Evolutionary conservation across 305 asterid species (phyloP), one percentile per base, ranked within the genome.

Genomic region (Fraxinus paxiana): DNA sequence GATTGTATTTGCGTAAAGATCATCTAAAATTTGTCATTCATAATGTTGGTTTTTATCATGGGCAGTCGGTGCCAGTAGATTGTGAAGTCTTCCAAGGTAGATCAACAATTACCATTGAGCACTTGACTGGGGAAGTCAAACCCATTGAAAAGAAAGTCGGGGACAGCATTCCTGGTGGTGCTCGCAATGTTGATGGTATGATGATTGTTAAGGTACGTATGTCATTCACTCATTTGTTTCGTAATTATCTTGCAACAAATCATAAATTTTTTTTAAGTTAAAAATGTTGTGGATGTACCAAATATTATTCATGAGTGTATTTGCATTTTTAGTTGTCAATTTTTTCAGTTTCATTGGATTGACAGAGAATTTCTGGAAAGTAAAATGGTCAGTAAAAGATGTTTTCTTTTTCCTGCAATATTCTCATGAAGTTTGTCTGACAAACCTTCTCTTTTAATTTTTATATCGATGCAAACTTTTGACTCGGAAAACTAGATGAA

Each of bases 1-100:
- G 8, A 82, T 26, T 56, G 24, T 83, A 9, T 73, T 20, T 67
- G 17, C 7, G 15, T 28, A 46, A 35, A 48, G 38, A 73, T 84
- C 71, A 13, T 77, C 43, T 75, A 82, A 38, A 70, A 72, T 73
- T 30, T 77, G 75, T 73, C 48, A 22, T 82, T 73, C 48, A 26
- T 82, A 77, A 86, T 77, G 70, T 78, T 77, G 48, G 77, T 80
- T 80, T 81, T 79, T 78, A 69, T 84, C 51, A 76, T 87, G 77
- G 86, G 88, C 94, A 96, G 99, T 93, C 98, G 1, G 98, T 96
- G 83, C 99, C 99, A 1, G 99, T 96, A 85, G 99, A 94, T 83
- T 94, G 97, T 87, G 94, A 93, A 87, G 99, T 94, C 65, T 81
- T 82, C 83, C 94, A 86, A 85, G 99, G 99, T 83, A 89, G 94